Conservation (phyloP, 2,329 filamentous ascomycete species). For the Claviceps fusiformis region DNA sequence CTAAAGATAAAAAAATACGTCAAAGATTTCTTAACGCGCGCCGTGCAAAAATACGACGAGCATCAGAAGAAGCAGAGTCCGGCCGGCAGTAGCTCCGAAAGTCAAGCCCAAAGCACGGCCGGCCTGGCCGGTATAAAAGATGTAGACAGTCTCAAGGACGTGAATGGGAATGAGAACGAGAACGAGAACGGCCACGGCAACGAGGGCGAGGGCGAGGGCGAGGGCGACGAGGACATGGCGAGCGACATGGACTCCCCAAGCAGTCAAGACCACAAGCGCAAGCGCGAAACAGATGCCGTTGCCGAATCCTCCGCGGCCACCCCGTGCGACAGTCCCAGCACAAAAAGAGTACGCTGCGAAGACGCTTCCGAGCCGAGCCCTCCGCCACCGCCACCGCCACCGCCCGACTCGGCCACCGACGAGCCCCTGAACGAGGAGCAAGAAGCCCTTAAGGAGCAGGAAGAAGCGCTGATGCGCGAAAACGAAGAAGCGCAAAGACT, state of each 20-base stretch:
- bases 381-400: slow-evolving; percentile 36
- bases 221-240: slow-evolving; percentile 12
- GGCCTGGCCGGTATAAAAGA: not conserved
- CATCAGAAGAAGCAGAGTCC: slow-evolving; percentile 45
- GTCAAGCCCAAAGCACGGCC: slow-evolving; percentile 1
- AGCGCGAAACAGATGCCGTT: slow-evolving; percentile 30
- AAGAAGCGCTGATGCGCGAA: slow-evolving; percentile 35
- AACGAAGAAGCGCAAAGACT: slow-evolving; percentile 41
- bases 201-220: slow-evolving; percentile 7
- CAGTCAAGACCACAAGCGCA: slow-evolving; percentile 47
- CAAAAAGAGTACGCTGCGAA: slow-evolving; percentile 39
- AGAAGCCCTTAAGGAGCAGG: slow-evolving; percentile 33
- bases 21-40: slow-evolving; percentile 76
- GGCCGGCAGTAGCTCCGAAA: not conserved
- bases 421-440: slow-evolving; percentile 23
- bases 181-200: not conserved
- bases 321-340: slow-evolving; percentile 41
- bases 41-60: slow-evolving; percentile 58
- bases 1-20: slow-evolving; percentile 75
- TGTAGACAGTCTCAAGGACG: not conserved
- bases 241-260: slow-evolving; percentile 28
- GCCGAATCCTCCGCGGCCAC: slow-evolving; percentile 30
- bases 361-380: slow-evolving; percentile 24
- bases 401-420: slow-evolving; percentile 24
- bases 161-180: not conserved